Base-by-base conservation (phyloP, 2,329 filamentous ascomycete genomes). In the Helotiales sp. region DNA sequence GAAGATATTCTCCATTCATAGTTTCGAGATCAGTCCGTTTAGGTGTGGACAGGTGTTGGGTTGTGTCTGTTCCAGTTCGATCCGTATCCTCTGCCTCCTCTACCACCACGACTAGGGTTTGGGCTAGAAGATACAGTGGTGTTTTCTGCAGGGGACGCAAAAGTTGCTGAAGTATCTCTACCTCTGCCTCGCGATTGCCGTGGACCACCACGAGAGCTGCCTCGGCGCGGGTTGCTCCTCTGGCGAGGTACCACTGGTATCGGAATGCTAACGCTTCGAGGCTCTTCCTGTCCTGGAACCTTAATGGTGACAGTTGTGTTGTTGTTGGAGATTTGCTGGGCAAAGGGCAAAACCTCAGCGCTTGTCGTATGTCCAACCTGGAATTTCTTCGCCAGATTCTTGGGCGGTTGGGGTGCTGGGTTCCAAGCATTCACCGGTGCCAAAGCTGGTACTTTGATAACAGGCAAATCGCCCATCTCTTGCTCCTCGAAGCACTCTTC, bases 401-500 rank as follows among this genome's bases (percentile, higher is more conserved):
- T 86, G 33, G 76, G 75, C 50, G 80, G 79, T 38, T 80, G 75
- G 12, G 77, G 70, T 6, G 81, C 83, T 13, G 85, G 81, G 55
- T 81, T 77, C 86, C 87, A 90, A 15, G 85, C 82, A 33, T 81
- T 79, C 33, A 83, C 80, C 1, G 87, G 86, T 4, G 81, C 80
- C 56, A 80, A 80, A 47, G 80, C 77, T 7, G 89, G 89, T n/a
- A 92, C 75, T 54, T 81, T 82, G 24, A 92, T 84, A 22, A 82
- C 79, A 0, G 89, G 89, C n/a, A 91, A 74, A 7, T 89, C 92
- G 3, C 89, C 89, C 77, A 89, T 89, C 71, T 92, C 88, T 67
- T 90, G 88, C 68, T 91, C 88, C 69, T 91, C 89, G 63, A 93
- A 93, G 63, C 90, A 90, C 60, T 90, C 87, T 62, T 91, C 89